A percentile compares a stretch with the other conserved stretches of the same genome.
Conservation (phyloP, 768 basidiomycete species). For the Termitomyces eurrhizus region DNA sequence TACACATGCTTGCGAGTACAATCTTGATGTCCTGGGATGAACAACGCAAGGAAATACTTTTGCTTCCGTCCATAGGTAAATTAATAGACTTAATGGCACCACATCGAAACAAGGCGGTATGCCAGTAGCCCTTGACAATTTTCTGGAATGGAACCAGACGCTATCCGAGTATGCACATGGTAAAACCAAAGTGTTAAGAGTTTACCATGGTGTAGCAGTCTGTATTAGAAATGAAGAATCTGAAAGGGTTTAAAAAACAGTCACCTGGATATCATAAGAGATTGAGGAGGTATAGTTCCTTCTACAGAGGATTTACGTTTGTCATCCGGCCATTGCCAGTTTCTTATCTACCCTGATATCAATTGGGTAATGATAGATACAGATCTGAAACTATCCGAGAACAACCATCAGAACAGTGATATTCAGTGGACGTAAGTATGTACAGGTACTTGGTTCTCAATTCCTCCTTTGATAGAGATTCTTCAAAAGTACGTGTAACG, state of each 20-base stretch:
- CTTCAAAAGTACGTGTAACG: not conserved
- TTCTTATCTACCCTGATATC: not conserved
- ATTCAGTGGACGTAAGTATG: not conserved
- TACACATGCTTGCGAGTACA: not conserved
- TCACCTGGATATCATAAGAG: not conserved
- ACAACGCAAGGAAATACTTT: not conserved
- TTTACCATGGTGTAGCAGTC: not conserved
- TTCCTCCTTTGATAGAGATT: not conserved
- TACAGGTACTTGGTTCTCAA: not conserved
- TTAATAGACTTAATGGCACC: not conserved
- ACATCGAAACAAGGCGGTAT: not conserved
- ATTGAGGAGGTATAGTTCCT: not conserved
- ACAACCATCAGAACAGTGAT: not conserved
- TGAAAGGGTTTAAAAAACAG: not conserved
- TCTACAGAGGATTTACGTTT: not conserved
- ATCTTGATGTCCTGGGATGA: not conserved
- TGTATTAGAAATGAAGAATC: not conserved
- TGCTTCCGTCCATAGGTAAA: not conserved
- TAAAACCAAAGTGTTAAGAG: not conserved
- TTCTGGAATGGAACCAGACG: not conserved
- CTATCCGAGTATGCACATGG: not conserved
- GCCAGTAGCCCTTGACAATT: not conserved
- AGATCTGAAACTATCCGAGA: not conserved
- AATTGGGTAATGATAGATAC: not conserved
- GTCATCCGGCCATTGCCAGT: not conserved